These are phyloP conservation scores for Podaxis carcinomalis DNA, from an alignment of 768 basidiomycete species.

Conservation along the genomic window DNA sequence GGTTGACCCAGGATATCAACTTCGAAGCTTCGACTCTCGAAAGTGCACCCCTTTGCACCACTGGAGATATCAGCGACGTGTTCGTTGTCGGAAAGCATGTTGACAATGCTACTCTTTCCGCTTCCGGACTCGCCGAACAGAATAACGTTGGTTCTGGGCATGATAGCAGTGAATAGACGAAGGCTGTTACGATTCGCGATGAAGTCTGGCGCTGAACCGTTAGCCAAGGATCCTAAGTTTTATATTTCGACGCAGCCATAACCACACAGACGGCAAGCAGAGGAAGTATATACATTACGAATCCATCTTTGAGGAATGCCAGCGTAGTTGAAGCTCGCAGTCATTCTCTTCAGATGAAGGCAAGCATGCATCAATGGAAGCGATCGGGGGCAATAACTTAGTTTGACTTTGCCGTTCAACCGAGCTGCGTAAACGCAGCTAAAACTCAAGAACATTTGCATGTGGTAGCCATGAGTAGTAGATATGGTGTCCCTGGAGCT, in stretches of 20 bases:
- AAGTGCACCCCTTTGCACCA: slow-evolving; percentile 30
- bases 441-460: background rate
- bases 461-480: background rate
- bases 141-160: slow-evolving; percentile 20
- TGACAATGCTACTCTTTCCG: slow-evolving; percentile 25
- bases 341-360: background rate
- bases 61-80: slow-evolving; percentile 26
- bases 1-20: slow-evolving; percentile 20
- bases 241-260: background rate
- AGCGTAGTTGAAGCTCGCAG: no score
- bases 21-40: slow-evolving; percentile 22
- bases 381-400: background rate
- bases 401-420: background rate
- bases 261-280: background rate
- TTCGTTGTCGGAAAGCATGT: slow-evolving; percentile 21
- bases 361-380: background rate
- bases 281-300: no score
- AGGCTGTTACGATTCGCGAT: background rate
- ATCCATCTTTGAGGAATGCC: no score
- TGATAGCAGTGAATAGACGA: background rate
- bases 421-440: background rate
- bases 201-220: background rate
- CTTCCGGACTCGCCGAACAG: slow-evolving; percentile 33
- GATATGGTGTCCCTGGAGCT: background rate
- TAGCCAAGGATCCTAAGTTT: background rate